Conservation (phyloP, 179 eudicot species). For the Silene noctiflora region DNA sequence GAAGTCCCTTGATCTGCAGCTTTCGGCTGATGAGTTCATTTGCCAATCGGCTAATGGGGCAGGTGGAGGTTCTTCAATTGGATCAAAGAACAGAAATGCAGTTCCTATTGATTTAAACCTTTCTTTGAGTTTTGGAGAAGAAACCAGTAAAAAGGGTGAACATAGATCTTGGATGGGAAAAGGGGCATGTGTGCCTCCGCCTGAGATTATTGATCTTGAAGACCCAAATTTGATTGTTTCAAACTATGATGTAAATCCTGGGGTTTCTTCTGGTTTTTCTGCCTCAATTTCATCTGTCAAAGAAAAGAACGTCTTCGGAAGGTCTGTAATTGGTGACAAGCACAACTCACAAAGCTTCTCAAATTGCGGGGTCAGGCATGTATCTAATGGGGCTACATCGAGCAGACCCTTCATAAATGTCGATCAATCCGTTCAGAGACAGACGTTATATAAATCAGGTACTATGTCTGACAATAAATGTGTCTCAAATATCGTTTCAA, state of each 20-base stretch:
- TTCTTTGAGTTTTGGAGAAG: conserved; percentile 35
- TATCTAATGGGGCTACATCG: conserved; percentile 13
- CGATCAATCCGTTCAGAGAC: conserved; percentile 16
- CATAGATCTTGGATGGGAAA: conserved; percentile 26
- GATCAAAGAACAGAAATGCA: conserved; percentile 6
- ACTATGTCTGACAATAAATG: background rate
- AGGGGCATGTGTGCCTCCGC: conserved; percentile 14
- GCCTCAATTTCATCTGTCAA: conserved; percentile 12
- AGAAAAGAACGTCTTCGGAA: conserved; percentile 16
- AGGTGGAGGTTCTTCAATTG: no score
- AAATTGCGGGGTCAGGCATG: conserved; percentile 13
- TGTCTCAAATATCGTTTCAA: no score
- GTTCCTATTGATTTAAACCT: conserved; percentile 30
- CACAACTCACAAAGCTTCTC: conserved; percentile 15
- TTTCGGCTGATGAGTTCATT: conserved; percentile 36
- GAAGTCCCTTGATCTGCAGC: conserved; percentile 42
- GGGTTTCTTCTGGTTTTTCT: conserved; percentile 13
- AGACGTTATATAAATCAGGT: conserved; percentile 24
- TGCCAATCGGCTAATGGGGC: conserved; percentile 16
- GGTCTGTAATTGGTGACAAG: conserved; percentile 14
- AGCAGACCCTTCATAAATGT: conserved; percentile 12
- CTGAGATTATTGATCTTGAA: conserved; percentile 46
- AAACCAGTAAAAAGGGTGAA: conserved; percentile 19
- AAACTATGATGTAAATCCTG: conserved; percentile 12
- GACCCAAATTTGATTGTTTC: conserved; percentile 24